Percentiles rank a stretch among this genome's conserved stretches.
These are phyloP conservation scores for Davidsoniella australis DNA, from an alignment of 2,329 filamentous ascomycete genomes.

Conservation along the genomic window DNA sequence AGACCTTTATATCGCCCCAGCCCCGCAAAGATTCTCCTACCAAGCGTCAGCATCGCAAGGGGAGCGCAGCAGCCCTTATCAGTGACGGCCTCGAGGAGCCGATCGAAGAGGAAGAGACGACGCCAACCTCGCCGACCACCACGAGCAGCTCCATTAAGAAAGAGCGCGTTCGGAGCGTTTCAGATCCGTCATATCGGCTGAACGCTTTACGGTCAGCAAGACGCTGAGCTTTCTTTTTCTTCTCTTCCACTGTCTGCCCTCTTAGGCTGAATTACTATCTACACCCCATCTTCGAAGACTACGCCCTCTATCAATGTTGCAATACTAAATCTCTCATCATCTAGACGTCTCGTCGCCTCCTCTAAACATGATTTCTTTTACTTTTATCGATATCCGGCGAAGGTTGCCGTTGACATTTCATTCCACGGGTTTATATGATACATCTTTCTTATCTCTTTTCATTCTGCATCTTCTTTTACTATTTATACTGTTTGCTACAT, in stretches of 20 bases:
- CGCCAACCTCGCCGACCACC: too few relatives aligned
- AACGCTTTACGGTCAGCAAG: constrained; percentile 3
- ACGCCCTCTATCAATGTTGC: too few relatives aligned
- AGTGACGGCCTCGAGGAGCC: constrained; percentile 7
- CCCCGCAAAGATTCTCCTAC: constrained; percentile 4
- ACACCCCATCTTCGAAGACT: too few relatives aligned
- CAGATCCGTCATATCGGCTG: constrained; percentile 20
- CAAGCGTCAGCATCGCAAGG: constrained; percentile 9
- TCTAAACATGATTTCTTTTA: too few relatives aligned
- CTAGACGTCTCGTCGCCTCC: too few relatives aligned
- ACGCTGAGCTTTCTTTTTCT: neutral
- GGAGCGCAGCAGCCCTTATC: constrained; percentile 5
- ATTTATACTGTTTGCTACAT: neutral
- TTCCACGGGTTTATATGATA: neutral
- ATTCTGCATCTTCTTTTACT: neutral
- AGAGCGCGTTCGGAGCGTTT: constrained; percentile 39
- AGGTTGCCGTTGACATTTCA: too few relatives aligned
- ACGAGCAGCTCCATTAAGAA: constrained; percentile 21
- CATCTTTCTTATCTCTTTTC: neutral
- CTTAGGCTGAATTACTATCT: too few relatives aligned
- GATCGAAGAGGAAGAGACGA: constrained; percentile 20
- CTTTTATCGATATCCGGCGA: too few relatives aligned
- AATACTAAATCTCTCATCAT: too few relatives aligned
- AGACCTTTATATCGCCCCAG: neutral
- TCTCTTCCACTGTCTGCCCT: too few relatives aligned